Conservation (phyloP, 75 land plant species). For the Isoetes taiwanensis region DNA sequence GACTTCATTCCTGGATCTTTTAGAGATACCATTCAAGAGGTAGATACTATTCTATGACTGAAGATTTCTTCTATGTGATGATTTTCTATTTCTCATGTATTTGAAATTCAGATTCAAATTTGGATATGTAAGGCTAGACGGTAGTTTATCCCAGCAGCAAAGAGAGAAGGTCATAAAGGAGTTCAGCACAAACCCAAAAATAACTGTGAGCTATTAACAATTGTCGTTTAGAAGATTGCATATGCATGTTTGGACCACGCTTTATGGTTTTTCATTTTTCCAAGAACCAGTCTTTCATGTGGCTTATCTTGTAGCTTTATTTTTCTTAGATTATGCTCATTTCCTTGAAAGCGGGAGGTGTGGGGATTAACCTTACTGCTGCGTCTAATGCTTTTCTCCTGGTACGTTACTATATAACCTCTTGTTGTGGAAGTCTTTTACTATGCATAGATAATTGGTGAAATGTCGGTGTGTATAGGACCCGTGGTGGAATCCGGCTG, state of each 20-base stretch:
- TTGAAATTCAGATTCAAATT: constrained; percentile 40
- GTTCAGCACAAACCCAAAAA: constrained; percentile 46
- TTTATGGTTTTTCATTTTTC: not conserved
- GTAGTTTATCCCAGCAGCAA: constrained; percentile 66
- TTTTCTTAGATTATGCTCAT: constrained; percentile 57
- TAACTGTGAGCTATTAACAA: constrained; percentile 32
- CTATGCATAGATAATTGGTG: no score
- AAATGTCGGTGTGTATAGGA: constrained; percentile 31
- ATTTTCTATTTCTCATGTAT: not conserved
- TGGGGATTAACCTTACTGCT: constrained; percentile 88
- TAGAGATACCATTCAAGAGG: constrained; percentile 75
- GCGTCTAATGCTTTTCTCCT: constrained; percentile 88
- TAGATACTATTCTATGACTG: constrained; percentile 12
- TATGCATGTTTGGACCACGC: not conserved
- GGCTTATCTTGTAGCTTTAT: no score
- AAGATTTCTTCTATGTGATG: no score
- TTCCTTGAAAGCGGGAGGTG: constrained; percentile 96
- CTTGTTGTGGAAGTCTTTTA: not conserved
- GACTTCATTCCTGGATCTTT: constrained; percentile 83
- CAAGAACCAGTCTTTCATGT: no score
- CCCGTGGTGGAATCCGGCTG: constrained; percentile 99
- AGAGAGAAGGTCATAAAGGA: constrained; percentile 80
- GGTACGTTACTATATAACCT: constrained; percentile 38
- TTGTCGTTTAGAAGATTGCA: not conserved
- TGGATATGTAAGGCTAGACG: constrained; percentile 71